Evolutionary conservation across 2,329 filamentous ascomycete species (phyloP), one percentile per base, ranked within the genome.

Genomic region (Onygenales sp.): DNA sequence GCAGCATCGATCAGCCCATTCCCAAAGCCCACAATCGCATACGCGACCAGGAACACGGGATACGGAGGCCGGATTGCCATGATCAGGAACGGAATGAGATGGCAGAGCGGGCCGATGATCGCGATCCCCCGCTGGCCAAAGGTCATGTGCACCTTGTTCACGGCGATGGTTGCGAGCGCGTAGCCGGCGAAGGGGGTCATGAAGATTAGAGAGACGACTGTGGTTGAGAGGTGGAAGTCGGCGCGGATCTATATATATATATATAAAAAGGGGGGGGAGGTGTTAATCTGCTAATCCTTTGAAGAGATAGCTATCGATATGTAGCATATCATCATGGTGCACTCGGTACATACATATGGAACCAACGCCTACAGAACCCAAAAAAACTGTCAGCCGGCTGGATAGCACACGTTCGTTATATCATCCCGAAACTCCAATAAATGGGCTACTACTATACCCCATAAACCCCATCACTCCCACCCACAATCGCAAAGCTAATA

Each of bases 51-150:
- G 0, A 89, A 69, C 0, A 80, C 81, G 0, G 83, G 79, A 61
- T 83, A 88, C 0, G 84, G 83, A 1, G 85, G 86, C 64, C 87
- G 86, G 5, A 84, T 68, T 3, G 78, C 75, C 53, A 87, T 77
- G 33, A 85, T 72, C 27, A 85, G 67, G 61, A 87, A 89, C 14
- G 83, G 79, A 17, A 83, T 58, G 7, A 88, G 63, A 60, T 87
- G 85, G 59, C 77, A 81, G 9, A 75, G 52, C 0, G 85, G 82
- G 1, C 78, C 82, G 2, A 87, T 64, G 51, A 87, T 63, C n/a
- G 85, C 84, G 11, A 90, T 78, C 11, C 87, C 87, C 21, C 84
- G 77, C 64, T 88, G 86, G 39, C 87, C 87, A 46, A 69, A 55
- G 21, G 55, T 60, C 47, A 63, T 60, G 60, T 75, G 73, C 41